These are phyloP conservation scores for Skeletonema grethae DNA, from an alignment of 108 stramenopile species.

Conservation along the genomic window DNA sequence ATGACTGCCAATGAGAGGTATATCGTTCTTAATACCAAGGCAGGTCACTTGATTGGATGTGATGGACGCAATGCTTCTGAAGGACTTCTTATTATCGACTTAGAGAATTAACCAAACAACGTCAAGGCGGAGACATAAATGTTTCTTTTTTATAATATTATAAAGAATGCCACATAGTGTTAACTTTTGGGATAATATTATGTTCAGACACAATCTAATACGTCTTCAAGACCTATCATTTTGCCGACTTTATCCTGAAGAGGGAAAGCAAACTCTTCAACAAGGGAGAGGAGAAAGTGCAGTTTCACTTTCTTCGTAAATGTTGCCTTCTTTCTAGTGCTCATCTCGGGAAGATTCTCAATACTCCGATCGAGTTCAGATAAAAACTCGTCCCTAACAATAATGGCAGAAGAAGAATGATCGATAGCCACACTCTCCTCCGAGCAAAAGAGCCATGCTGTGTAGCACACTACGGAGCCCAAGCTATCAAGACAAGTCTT, in stretches of 20 bases:
- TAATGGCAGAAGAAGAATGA: slow-evolving; percentile 13
- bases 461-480: slow-evolving; percentile 30
- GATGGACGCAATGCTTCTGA: slow-evolving; percentile 48
- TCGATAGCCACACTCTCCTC: slow-evolving; percentile 21
- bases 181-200: background rate
- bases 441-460: slow-evolving; percentile 45
- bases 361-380: slow-evolving; percentile 28
- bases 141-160: background rate
- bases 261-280: slow-evolving; percentile 36
- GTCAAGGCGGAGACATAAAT: background rate
- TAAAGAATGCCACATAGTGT: background rate
- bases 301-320: slow-evolving; percentile 20
- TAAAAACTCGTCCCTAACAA: slow-evolving; percentile 34
- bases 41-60: slow-evolving; percentile 57
- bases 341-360: slow-evolving; percentile 33
- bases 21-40: slow-evolving; percentile 68
- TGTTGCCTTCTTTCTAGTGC: slow-evolving; percentile 12
- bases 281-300: slow-evolving; percentile 22
- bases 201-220: slow-evolving; percentile 2
- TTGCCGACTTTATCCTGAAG: slow-evolving; percentile 18
- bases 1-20: slow-evolving; percentile 72
- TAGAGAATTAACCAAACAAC: slow-evolving; percentile 24
- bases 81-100: slow-evolving; percentile 68
- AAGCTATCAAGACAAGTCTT: slow-evolving; percentile 38
- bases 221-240: slow-evolving; percentile 21